Base-by-base conservation (phyloP, 2,329 filamentous ascomycete genomes). In the Aphanocladium album region DNA sequence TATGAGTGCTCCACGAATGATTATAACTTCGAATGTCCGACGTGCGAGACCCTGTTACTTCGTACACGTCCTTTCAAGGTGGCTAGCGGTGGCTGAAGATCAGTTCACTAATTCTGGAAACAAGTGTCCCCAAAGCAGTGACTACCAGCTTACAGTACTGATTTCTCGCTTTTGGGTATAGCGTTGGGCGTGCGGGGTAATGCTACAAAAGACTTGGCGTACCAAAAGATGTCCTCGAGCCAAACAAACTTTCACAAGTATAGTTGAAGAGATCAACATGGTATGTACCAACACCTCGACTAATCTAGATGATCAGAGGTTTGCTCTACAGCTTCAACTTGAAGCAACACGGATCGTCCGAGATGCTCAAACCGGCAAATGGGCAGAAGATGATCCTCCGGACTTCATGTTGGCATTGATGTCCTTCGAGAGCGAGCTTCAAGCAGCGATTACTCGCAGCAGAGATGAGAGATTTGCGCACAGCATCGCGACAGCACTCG, bases 1-100 rank as follows among this genome's bases (percentile, higher is more conserved):
- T 67, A 74, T 45, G 64, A 55, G 52, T 43, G 52, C 52, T 55
- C 69, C 37, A 68, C 57, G 39, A 49, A 57, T 12, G 21, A 64
- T 2, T 49, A 51, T 0, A 62, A 60, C 12, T 64, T 67, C 9
- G 27, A 55, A 23, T 71, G 69, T 16, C 57, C 56, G 4, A 62
- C 51, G 4, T 71, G 68, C 54, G 33, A 60, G 0, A 39, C 19
- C 2, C 47, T 7, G 1, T 66, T 62, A n/a, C n/a, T n/a, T n/a
- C n/a, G n/a, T n/a, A n/a, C n/a, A n/a, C n/a, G n/a, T n/a, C n/a
- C n/a, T n/a, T n/a, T n/a, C n/a, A n/a, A n/a, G n/a, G n/a, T n/a
- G n/a, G n/a, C n/a, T n/a, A n/a, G n/a, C n/a, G n/a, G n/a, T n/a
- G n/a, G n/a, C n/a, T n/a, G n/a, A n/a, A n/a, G n/a, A n/a, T n/a